A percentile compares a stretch with the other conserved stretches of the same genome.
Evolutionary conservation across 345 rosid genomes (phyloP).

Genomic region (Euphorbia tirucalli): DNA sequence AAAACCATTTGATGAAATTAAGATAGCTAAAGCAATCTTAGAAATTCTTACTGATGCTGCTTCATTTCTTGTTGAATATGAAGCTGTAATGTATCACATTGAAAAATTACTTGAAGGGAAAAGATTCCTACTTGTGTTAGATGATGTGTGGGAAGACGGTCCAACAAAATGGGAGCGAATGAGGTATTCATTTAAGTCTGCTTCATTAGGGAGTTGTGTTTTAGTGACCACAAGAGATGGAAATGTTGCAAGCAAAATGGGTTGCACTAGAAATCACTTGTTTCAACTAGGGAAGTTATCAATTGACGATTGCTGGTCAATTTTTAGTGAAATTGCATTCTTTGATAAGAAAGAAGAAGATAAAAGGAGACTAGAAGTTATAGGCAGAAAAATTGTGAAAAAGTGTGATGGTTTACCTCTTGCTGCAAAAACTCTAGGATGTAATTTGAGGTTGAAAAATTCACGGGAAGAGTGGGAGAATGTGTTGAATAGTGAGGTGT

Average conservation of each 20-base stretch:
- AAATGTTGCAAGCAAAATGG: neutral
- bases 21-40: conserved; percentile 5
- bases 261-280: neutral
- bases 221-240: neutral
- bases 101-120: neutral
- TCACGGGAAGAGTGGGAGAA: conserved; percentile 18
- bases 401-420: conserved; percentile 13
- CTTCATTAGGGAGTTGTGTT: conserved; percentile 3
- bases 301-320: neutral
- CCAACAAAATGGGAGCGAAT: neutral
- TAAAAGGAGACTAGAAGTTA: neutral
- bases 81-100: neutral
- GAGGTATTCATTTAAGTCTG: neutral
- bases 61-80: neutral
- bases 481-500: conserved; percentile 15
- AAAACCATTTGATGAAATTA: conserved; percentile 7
- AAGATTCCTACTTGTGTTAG: conserved; percentile 4
- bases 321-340: neutral
- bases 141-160: conserved; percentile 16
- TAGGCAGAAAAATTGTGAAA: neutral
- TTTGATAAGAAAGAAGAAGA: neutral
- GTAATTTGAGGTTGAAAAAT: conserved; percentile 11
- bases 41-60: neutral
- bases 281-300: neutral
- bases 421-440: conserved; percentile 9